phyloP scores from a whole-genome alignment of 345 rosid genomes.

The Psidium guajava region DNA sequence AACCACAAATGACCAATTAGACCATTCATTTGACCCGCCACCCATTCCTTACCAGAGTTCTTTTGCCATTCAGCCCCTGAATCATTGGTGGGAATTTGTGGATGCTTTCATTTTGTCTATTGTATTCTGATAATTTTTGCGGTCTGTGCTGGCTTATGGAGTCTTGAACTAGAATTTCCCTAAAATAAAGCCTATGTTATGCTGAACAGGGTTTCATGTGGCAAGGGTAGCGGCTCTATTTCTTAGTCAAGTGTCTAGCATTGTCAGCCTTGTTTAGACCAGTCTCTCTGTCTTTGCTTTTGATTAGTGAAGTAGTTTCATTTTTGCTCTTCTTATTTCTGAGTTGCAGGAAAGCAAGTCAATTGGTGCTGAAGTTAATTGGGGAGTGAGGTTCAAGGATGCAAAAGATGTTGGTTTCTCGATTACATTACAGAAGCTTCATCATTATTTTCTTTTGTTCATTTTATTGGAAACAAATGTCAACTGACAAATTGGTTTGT shows the following conservation, averaged over 20 bases:
- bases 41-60: not conserved
- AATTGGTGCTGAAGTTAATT: constrained; percentile 90
- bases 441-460: not conserved
- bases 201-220: not conserved
- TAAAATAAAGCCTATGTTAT: not conserved
- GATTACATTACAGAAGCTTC: not conserved
- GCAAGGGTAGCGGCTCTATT: not conserved
- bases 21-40: not conserved
- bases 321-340: not conserved
- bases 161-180: not conserved
- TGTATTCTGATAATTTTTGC: not conserved
- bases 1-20: not conserved
- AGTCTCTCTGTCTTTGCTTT: not conserved
- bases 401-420: constrained; percentile 52
- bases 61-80: not conserved
- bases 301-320: not conserved
- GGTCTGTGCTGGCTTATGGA: not conserved
- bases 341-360: constrained; percentile 76
- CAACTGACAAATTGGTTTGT: not conserved
- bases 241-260: not conserved
- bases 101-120: not conserved
- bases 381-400: constrained; percentile 89
- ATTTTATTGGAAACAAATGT: not conserved
- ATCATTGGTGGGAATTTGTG: not conserved
- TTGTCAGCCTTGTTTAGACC: not conserved